Base-by-base conservation (phyloP, 257 asterid genomes). In the Przewalskia tangutica region DNA sequence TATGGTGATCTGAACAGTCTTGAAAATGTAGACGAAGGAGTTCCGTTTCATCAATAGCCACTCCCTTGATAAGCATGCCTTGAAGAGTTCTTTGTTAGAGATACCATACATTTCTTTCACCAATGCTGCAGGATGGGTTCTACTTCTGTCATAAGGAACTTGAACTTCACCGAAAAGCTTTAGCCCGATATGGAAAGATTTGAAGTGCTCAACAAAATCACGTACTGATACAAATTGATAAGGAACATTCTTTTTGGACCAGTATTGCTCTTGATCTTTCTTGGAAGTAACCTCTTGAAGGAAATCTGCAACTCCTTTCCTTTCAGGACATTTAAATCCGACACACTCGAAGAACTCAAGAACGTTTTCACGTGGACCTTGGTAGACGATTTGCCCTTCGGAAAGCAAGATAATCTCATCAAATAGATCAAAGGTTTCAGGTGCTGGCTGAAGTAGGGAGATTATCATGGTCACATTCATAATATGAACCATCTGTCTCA, bases 391-490 rank as follows among this genome's bases (percentile, higher is more conserved):
- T 58, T 85, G 55, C 38, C 96, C 96, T 65, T 91, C 96, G 4
- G 96, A 90, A 36, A 91, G 89, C 87, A 91, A 81, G 75, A 91
- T 88, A 40, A 91, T 89, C 79, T 90, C 92, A 59, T 91, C 95
- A 82, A 91, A 91, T 10, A 89, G 90, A 63, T 89, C 92, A 54
- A 88, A 91, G 42, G 94, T 89, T 81, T 91, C 96, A 3, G 96
- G 94, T 48, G 94, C 94, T 0, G 96, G 96, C 84, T 90, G 96
- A 65, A 91, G 94, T 58, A 91, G 96, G 83, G 96, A 91, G 75
- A 91, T 81, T 56, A 90, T 85, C 94, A 90, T 91, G 12, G 94
- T 91, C 71, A 87, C 82, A 53, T 90, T 90, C 94, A 90, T 90
- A 10, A 88, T 90, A 76, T 91, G 94, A 59, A 91, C 91, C 96